Evolutionary conservation across 306 rosid genomes (phyloP).

Genomic region (Chamaecrista fasciculata): DNA sequence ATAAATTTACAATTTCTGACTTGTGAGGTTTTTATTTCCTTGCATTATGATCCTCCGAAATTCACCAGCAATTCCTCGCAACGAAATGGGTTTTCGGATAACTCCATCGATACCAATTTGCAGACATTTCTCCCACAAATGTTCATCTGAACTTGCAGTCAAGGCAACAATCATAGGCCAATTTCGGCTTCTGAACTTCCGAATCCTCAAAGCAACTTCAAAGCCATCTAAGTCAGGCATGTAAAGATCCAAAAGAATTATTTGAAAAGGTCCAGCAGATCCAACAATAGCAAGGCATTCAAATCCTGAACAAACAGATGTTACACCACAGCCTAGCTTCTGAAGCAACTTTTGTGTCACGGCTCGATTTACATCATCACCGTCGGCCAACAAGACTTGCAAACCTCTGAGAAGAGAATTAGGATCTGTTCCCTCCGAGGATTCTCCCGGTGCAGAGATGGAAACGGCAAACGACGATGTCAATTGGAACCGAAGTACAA

Average conservation of each 20-base stretch:
- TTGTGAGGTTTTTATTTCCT: conserved; percentile 44
- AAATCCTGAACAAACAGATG: conserved; percentile 64
- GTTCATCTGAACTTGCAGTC: conserved; percentile 62
- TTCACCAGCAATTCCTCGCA: conserved; percentile 64
- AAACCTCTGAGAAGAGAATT: conserved; percentile 62
- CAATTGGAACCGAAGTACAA: conserved; percentile 65
- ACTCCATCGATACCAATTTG: conserved; percentile 72
- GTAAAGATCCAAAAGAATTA: conserved; percentile 70
- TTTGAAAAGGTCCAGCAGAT: conserved; percentile 46
- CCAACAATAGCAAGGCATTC: conserved; percentile 64
- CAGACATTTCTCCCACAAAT: conserved; percentile 62
- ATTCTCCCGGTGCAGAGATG: conserved; percentile 57
- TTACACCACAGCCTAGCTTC: conserved; percentile 76
- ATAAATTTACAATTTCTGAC: conserved; percentile 17
- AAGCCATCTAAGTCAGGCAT: conserved; percentile 76
- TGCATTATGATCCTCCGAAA: conserved; percentile 58
- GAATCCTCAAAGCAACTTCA: conserved; percentile 62
- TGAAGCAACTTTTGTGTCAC: conserved; percentile 68
- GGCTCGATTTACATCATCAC: conserved; percentile 62
- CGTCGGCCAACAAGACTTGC: conserved; percentile 69
- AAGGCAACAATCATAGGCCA: conserved; percentile 73
- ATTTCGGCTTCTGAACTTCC: conserved; percentile 59
- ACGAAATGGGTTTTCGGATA: conserved; percentile 60
- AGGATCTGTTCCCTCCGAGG: conserved; percentile 49
- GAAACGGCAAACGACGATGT: conserved; percentile 45